Conservation (phyloP, 345 rosid genomes). For the Murraya koenigii region DNA sequence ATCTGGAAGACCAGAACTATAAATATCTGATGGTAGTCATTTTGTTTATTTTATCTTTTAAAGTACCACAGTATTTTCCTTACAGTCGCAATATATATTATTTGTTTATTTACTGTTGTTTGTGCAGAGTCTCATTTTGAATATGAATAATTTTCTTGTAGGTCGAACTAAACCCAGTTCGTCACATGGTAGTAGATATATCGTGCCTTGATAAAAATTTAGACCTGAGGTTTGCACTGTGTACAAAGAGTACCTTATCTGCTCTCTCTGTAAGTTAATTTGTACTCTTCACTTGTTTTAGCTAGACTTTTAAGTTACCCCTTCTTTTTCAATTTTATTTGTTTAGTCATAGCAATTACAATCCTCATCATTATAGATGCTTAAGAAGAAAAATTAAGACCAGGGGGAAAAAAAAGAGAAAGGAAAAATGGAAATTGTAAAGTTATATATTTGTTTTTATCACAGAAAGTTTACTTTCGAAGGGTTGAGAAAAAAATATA, state of each 20-base stretch:
- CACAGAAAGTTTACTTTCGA: background rate
- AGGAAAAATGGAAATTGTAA: too few relatives aligned
- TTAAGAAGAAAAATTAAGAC: background rate
- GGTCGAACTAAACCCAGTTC: slow-evolving; percentile 33
- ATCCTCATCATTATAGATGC: background rate
- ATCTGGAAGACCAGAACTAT: too few relatives aligned
- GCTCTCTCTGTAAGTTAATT: slow-evolving; percentile 26
- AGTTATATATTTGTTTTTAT: background rate
- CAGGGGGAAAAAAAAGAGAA: background rate
- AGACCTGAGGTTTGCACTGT: slow-evolving; percentile 42
- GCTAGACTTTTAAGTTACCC: background rate
- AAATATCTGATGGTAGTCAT: too few relatives aligned
- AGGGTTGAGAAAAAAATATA: background rate
- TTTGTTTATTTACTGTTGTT: background rate
- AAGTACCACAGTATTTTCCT: too few relatives aligned
- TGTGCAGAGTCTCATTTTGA: background rate
- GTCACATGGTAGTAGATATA: slow-evolving; percentile 37
- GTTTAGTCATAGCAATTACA: background rate
- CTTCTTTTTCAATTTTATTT: background rate
- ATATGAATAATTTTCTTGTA: background rate
- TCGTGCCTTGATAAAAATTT: slow-evolving; percentile 43
- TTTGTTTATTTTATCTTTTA: too few relatives aligned
- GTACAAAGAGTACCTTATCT: slow-evolving; percentile 33
- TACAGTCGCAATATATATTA: too few relatives aligned
- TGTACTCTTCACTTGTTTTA: background rate